A percentile compares a stretch with the other conserved stretches of the same genome.
These are phyloP conservation scores for Sesbania bispinosa DNA, from an alignment of 306 rosid genomes.

Conservation along the genomic window DNA sequence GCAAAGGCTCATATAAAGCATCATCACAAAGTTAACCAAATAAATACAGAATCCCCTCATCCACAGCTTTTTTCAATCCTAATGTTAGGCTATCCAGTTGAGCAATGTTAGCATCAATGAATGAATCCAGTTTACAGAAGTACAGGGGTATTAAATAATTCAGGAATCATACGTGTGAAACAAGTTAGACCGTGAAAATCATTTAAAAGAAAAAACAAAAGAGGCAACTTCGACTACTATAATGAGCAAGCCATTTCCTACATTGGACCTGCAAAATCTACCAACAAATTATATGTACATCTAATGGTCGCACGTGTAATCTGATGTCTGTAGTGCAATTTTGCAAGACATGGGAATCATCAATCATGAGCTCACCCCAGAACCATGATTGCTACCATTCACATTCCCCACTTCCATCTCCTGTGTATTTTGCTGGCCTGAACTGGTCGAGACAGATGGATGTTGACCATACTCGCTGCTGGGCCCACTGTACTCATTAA, in stretches of 20 bases:
- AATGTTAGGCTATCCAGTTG: not conserved
- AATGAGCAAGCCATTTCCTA: slow-evolving; percentile 3
- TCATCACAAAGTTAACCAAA: not conserved
- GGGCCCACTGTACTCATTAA: slow-evolving; percentile 33
- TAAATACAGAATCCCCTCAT: not conserved
- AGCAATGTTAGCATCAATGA: slow-evolving; percentile 1
- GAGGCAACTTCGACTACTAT: not conserved
- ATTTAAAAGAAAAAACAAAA: not conserved
- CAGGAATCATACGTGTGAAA: not conserved
- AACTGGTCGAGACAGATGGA: slow-evolving; percentile 44
- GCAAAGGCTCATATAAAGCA: not conserved
- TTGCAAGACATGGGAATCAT: slow-evolving; percentile 1
- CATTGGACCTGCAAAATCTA: not conserved
- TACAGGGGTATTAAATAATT: not conserved
- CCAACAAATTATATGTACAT: slow-evolving; percentile 13
- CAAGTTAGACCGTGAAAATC: not conserved
- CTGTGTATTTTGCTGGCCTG: slow-evolving; percentile 40
- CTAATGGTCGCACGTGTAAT: not conserved
- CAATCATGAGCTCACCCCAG: slow-evolving; percentile 16
- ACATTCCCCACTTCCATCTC: slow-evolving; percentile 29
- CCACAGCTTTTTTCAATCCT: not conserved
- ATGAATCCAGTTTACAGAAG: slow-evolving; percentile 11
- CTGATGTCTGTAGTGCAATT: not conserved
- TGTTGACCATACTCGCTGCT: slow-evolving; percentile 45
- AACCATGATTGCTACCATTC: slow-evolving; percentile 3